Evolutionary conservation across 1,284 basidiomycete genomes (phyloP), one percentile per base, ranked within the genome.

Genomic region (Apiotrichum brassicae): DNA sequence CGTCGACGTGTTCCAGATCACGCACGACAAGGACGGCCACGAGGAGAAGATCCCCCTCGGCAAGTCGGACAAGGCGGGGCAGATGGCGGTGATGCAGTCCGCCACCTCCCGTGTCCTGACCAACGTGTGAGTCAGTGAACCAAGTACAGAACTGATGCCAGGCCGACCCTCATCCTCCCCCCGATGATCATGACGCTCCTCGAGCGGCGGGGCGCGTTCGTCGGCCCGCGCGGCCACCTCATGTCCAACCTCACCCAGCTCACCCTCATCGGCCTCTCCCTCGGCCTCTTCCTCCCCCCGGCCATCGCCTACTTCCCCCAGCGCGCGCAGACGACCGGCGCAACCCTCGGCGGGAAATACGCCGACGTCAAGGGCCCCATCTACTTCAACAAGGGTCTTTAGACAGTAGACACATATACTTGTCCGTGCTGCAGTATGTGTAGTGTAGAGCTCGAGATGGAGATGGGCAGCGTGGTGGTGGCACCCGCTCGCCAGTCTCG

Each of bases 241-340:
- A 13, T 61, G 2, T 60, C 65, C 23, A 69, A 49, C 14, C 41
- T 71, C n/a, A 68, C 73, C 11, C 68, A 75, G 48, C 61, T 76
- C 8, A 66, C 71, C n/a, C 55, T 70, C 34, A 73, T 79, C 62
- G 78, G 78, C 6, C 58, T 75, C 1, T 75, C 72, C 2, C 69
- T 79, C 14, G 74, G 76, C 42, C 58, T 76, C 43, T 78, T 77
- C 71, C 66, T 79, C 1, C 78, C 78, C 1, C 77, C 77, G 7
- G 76, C 77, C n/a, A 78, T 79, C 56, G 77, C 77, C 12, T 74
- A 75, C 54, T 79, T 78, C 66, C 78, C 78, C 6, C 77, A 78
- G 54, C 64, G 73, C 13, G 77, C 74, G 0, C 53, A 53, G 6
- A 73, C 76, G 26, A 57, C 61, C 40, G 66, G 74, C 13, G 61